phyloP scores from a whole-genome alignment of 202 grass and related monocot species.

The Panicum hallii region DNA sequence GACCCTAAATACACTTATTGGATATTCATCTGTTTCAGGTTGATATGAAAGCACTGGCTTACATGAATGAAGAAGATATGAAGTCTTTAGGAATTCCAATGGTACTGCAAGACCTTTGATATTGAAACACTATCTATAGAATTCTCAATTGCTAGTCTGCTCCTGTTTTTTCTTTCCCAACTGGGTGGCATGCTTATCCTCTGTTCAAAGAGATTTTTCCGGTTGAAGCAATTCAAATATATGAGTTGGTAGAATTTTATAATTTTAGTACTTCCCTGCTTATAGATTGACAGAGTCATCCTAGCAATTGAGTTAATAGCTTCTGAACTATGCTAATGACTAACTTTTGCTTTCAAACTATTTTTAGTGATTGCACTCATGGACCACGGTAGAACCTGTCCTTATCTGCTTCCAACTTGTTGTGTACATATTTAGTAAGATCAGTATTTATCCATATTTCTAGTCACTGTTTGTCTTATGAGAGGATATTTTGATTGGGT shows the following conservation, averaged over 20 bases:
- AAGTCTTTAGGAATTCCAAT: constrained; percentile 76
- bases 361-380: background rate
- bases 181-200: background rate
- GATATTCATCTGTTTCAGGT: constrained; percentile 53
- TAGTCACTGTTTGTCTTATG: background rate
- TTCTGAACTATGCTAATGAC: background rate
- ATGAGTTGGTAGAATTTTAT: background rate
- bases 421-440: background rate
- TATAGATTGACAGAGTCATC: background rate
- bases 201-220: background rate
- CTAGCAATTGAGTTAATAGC: background rate
- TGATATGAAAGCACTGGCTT: constrained; percentile 72
- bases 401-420: constrained; percentile 9
- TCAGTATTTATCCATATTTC: constrained; percentile 10
- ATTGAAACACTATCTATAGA: constrained; percentile 21
- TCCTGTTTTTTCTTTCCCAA: background rate
- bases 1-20: constrained; percentile 12
- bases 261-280: constrained; percentile 2
- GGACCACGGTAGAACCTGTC: background rate
- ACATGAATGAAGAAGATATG: constrained; percentile 80
- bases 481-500: background rate
- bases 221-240: constrained; percentile 17
- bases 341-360: background rate
- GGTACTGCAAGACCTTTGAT: constrained; percentile 44
- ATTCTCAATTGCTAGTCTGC: background rate